Evolutionary conservation across 129 eudicot species (phyloP).

Genomic region (Tagetes erecta): DNA sequence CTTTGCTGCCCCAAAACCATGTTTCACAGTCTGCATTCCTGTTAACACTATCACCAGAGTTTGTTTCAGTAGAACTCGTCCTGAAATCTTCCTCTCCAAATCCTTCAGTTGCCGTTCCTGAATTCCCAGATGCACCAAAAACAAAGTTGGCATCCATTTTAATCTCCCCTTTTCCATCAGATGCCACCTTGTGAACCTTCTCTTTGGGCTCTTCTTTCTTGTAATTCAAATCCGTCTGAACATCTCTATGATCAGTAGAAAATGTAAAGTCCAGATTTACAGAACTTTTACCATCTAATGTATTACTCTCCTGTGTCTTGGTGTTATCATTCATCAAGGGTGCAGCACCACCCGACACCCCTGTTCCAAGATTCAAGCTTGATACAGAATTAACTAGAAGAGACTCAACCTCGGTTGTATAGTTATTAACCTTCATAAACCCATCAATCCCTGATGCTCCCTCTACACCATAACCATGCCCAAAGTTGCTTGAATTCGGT

Average conservation of each 20-base stretch:
- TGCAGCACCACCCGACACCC: conserved; percentile 6
- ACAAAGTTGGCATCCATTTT: background rate
- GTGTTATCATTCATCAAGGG: conserved; percentile 17
- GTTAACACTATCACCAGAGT: conserved; percentile 10
- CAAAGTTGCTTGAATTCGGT: conserved; percentile 5
- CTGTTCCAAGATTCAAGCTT: conserved; percentile 28
- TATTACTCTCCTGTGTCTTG: conserved; percentile 27
- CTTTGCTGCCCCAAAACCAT: conserved; percentile 26
- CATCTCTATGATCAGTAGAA: conserved; percentile 32
- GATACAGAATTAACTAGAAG: conserved; percentile 26
- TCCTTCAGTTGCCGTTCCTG: conserved; percentile 9
- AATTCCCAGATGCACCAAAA: conserved; percentile 10
- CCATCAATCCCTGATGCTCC: conserved; percentile 25
- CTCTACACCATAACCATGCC: conserved; percentile 15
- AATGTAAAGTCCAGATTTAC: conserved; percentile 39
- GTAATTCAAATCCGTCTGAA: conserved; percentile 2
- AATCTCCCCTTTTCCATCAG: conserved; percentile 18
- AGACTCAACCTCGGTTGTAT: conserved; percentile 12
- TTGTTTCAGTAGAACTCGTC: background rate
- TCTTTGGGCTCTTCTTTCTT: conserved; percentile 25
- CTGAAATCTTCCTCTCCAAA: conserved; percentile 6
- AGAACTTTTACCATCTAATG: conserved; percentile 19
- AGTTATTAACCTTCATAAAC: conserved; percentile 23
- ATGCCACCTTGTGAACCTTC: conserved; percentile 15
- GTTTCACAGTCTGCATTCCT: conserved; percentile 13